These are phyloP conservation scores for Pythium aristosporum DNA, from an alignment of 352 stramenopile genomes.

Conservation along the genomic window DNA sequence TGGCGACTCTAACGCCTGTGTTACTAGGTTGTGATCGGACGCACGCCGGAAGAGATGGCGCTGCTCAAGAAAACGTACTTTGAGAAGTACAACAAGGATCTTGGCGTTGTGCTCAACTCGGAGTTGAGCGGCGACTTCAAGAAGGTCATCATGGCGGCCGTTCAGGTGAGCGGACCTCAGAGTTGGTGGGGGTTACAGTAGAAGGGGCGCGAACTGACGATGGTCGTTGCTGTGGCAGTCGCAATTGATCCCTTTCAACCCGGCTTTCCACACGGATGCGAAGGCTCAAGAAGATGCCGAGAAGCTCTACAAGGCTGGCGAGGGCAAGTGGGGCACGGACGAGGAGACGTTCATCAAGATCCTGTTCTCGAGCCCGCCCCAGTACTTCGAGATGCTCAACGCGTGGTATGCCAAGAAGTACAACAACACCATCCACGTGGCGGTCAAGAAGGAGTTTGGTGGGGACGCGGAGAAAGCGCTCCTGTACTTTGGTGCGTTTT, in stretches of 20 bases:
- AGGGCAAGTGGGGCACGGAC: slow-evolving; percentile 68
- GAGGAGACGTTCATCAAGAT: slow-evolving; percentile 66
- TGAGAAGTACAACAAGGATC: slow-evolving; percentile 54
- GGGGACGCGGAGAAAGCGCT: slow-evolving; percentile 52
- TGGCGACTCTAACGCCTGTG: too few relatives aligned
- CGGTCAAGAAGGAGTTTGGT: slow-evolving; percentile 69
- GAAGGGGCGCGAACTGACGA: too few relatives aligned
- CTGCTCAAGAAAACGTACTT: slow-evolving; percentile 85
- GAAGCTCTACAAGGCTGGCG: slow-evolving; percentile 63
- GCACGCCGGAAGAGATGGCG: slow-evolving; percentile 66
- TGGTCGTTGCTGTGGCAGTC: slow-evolving; percentile 7
- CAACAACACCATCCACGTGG: slow-evolving; percentile 61
- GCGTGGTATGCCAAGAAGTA: slow-evolving; percentile 59
- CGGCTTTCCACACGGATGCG: slow-evolving; percentile 51
- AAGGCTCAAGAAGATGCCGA: slow-evolving; percentile 62
- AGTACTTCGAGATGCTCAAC: slow-evolving; percentile 62
- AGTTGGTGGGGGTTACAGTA: too few relatives aligned
- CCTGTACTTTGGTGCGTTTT: slow-evolving; percentile 37
- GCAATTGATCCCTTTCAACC: slow-evolving; percentile 50
- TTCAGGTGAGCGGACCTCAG: slow-evolving; percentile 29
- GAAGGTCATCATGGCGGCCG: slow-evolving; percentile 66
- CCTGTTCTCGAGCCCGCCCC: slow-evolving; percentile 43
- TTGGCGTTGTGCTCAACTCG: slow-evolving; percentile 51
- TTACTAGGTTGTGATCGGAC: slow-evolving; percentile 35
- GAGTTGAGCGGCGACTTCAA: slow-evolving; percentile 73